Evolutionary conservation across 129 eudicot genomes (phyloP).

Genomic region (Cynara cardunculus): DNA sequence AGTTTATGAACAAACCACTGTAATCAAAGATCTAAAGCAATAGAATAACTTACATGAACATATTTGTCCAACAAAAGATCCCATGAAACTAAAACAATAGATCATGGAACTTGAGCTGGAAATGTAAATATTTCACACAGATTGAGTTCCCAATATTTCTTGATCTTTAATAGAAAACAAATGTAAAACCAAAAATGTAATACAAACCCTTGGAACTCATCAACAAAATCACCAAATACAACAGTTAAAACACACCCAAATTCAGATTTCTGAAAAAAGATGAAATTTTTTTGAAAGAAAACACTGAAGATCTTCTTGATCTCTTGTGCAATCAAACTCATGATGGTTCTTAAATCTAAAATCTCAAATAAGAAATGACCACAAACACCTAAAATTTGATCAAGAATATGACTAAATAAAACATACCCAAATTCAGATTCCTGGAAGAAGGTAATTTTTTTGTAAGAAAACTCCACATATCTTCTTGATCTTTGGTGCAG

Average conservation of each 20-base stretch:
- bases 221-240: background rate
- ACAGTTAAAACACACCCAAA: background rate
- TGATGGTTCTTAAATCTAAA: no score
- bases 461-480: no score
- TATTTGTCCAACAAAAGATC: background rate
- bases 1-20: background rate
- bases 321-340: no score
- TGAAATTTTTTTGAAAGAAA: no score
- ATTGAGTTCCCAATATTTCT: background rate
- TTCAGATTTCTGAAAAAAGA: background rate
- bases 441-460: no score
- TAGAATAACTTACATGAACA: background rate
- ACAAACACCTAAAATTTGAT: no score
- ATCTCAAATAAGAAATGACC: no score
- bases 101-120: slow-evolving; percentile 8
- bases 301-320: no score
- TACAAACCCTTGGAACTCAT: background rate
- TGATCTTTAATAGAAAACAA: no score
- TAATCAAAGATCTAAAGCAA: background rate
- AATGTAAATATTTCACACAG: background rate
- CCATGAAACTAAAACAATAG: background rate
- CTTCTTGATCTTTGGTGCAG: background rate
- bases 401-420: no score
- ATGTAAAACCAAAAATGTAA: no score
- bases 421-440: no score